Base-by-base conservation (phyloP, 495 filamentous ascomycete genomes). In the Filosporella fistucella region DNA sequence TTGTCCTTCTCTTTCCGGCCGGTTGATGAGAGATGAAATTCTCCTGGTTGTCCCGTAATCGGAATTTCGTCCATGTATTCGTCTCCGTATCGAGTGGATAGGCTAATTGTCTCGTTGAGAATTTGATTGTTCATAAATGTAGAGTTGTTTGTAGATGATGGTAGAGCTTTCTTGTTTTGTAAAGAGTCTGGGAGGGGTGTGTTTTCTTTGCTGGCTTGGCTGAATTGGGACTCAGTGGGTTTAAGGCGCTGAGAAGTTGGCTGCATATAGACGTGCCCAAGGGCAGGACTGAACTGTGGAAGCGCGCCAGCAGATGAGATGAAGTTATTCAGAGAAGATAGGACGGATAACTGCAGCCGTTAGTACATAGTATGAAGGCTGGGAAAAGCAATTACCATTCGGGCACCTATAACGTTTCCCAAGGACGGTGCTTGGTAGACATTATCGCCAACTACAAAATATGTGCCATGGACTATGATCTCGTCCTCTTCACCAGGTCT, bases 61-160 rank as follows among this genome's bases (percentile, higher is more conserved):
- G 89, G 89, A 54, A 84, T 93, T 62, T 95, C 89, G 64, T 98
- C 89, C 80, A 93, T 89, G 64, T 80, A 95, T 43, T 97, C 91
- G 38, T 84, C 78, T 20, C 77, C 79, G 46, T 81, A 83, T 28
- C 74, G 73, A 13, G 82, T 63, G 37, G 83, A 69, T 21, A 93
- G 69, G 42, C 70, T 68, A 39, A 89, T 78, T 0, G 82, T 76
- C 47, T 93, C 82, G 43, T 81, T 79, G 4, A 90, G 66, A 29
- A 82, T 73, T 12, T 79, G 77, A n/a, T 64, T 57, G 16, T 67
- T 64, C 4, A 76, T 59, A 7, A 62, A 60, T 28, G 47, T 62
- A 42, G 52, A 50, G 37, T 56, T 66, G 36, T 61, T 49, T 3
- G 69, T 22, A 33, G 65, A 49, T 33, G 64, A 49, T 8, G 45